phyloP scores from a whole-genome alignment of 768 basidiomycete species.

The Crepidotus variabilis region DNA sequence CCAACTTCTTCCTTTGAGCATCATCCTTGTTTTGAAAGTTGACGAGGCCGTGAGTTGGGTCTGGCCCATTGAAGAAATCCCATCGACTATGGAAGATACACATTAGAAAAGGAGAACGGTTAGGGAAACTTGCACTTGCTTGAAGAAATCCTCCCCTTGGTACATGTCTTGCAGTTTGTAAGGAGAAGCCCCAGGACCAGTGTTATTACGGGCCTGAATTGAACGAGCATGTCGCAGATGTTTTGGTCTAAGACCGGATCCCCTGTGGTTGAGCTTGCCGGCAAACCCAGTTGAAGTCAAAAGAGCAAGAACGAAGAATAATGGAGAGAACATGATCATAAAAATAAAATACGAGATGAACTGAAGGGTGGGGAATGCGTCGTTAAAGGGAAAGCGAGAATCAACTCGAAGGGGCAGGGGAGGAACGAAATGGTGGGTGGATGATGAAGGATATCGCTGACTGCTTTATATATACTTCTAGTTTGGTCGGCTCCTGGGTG shows the following conservation, averaged over 20 bases:
- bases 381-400: slow-evolving; percentile 3
- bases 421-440: background rate
- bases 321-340: slow-evolving; percentile 3
- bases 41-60: slow-evolving; percentile 73
- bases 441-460: background rate
- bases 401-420: background rate
- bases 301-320: slow-evolving; percentile 12
- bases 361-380: background rate
- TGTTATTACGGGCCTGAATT: slow-evolving; percentile 18
- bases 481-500: background rate
- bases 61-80: slow-evolving; percentile 58
- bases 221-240: slow-evolving; percentile 19
- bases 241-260: slow-evolving; percentile 14
- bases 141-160: slow-evolving; percentile 53
- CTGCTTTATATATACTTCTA: background rate
- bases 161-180: slow-evolving; percentile 32
- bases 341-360: slow-evolving; percentile 4
- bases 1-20: slow-evolving; percentile 51
- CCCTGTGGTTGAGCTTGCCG: slow-evolving; percentile 19
- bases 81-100: slow-evolving; percentile 41
- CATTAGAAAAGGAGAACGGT: background rate
- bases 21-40: slow-evolving; percentile 47
- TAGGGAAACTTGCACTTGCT: slow-evolving; percentile 34
- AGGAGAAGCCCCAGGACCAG: slow-evolving; percentile 4
- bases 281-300: slow-evolving; percentile 25